Percentiles rank a stretch among this genome's conserved stretches.
These are phyloP conservation scores for Mortierella sp. DNA, from an alignment of 371 early-diverging fungal genomes.

Conservation along the genomic window DNA sequence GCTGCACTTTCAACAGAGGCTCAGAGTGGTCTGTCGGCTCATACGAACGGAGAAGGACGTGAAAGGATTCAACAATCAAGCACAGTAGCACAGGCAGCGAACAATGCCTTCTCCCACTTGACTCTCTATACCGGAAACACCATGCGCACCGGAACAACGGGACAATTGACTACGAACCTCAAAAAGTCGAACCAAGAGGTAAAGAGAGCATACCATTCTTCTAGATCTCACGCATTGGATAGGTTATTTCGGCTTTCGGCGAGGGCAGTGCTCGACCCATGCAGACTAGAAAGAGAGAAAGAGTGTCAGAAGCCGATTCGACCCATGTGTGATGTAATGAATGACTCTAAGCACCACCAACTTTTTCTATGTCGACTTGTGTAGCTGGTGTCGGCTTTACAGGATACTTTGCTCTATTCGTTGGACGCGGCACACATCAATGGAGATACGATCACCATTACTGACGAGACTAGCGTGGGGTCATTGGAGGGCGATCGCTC, in stretches of 20 bases:
- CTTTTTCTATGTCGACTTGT: background rate
- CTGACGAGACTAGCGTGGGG: slow-evolving; percentile 22
- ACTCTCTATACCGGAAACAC: slow-evolving; percentile 66
- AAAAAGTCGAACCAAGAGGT: slow-evolving; percentile 69
- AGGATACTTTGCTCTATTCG: slow-evolving; percentile 60
- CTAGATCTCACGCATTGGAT: background rate
- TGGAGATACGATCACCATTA: slow-evolving; percentile 25
- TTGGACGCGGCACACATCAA: slow-evolving; percentile 45
- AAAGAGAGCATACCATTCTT: background rate
- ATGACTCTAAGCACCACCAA: background rate
- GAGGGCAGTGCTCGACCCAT: background rate
- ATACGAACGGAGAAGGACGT: background rate
- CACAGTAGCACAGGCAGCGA: background rate
- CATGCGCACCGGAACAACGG: slow-evolving; percentile 61
- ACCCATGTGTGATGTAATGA: background rate
- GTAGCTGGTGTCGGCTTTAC: slow-evolving; percentile 63
- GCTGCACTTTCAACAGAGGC: slow-evolving; percentile 26
- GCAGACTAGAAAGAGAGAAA: no score
- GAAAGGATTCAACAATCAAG: background rate
- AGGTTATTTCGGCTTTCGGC: background rate
- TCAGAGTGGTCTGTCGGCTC: slow-evolving; percentile 1
- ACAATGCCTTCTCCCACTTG: slow-evolving; percentile 49
- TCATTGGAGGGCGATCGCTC: slow-evolving; percentile 57
- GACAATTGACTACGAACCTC: slow-evolving; percentile 39
- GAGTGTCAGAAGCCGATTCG: no score